Conservation (phyloP, 345 rosid genomes). For the Populus nigra region DNA sequence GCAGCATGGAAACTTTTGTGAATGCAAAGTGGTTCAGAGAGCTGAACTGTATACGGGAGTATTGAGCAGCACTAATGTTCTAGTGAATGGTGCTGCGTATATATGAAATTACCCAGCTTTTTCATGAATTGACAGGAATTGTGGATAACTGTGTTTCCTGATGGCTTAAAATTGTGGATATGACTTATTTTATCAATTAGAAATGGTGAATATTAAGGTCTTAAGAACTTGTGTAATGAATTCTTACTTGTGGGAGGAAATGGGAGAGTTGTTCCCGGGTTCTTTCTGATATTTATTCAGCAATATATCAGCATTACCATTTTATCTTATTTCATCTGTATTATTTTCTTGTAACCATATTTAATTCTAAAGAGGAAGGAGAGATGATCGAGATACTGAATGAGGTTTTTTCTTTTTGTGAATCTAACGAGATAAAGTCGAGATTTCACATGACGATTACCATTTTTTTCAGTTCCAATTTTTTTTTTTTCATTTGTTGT, state of each 20-base stretch:
- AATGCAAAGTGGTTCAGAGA: constrained; percentile 15
- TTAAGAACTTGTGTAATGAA: constrained; percentile 17
- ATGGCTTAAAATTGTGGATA: constrained; percentile 34
- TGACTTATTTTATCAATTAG: constrained; percentile 21
- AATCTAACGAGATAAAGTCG: background rate
- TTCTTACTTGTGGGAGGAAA: constrained; percentile 2
- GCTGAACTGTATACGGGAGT: constrained; percentile 1
- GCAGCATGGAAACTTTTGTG: constrained; percentile 34
- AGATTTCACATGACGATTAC: background rate
- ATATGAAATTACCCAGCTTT: constrained; percentile 6
- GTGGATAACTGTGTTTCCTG: constrained; percentile 28
- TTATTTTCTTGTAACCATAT: background rate
- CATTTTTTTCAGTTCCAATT: too few relatives aligned
- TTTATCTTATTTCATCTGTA: background rate
- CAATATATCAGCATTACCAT: background rate
- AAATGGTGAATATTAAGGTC: constrained; percentile 19
- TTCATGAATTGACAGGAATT: constrained; percentile 24
- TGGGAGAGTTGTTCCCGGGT: constrained; percentile 16
- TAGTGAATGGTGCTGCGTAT: constrained; percentile 9
- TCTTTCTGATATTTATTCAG: background rate
- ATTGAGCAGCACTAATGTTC: constrained; percentile 9
- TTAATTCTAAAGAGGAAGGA: background rate
- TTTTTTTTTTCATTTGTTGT: background rate
- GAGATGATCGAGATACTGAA: background rate
- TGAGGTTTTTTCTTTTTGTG: background rate